Conservation (phyloP, 1,139 yeast genomes). For the Candida sp. region DNA sequence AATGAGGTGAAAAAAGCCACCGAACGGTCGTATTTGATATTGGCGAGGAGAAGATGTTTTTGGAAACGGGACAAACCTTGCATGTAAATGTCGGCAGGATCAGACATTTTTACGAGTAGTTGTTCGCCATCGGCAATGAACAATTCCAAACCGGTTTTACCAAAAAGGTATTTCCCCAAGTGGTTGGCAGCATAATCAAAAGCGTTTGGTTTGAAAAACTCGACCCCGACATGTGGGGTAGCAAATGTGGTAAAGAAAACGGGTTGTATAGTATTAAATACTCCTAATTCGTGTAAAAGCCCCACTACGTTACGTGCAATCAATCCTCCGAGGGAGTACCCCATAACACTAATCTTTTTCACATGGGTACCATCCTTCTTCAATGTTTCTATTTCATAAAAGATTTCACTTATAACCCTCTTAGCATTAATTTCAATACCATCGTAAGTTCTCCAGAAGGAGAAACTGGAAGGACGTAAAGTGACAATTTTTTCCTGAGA, state of each 20-base stretch:
- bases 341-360: conserved; percentile 38
- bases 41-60: conserved; percentile 61
- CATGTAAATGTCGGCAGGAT: conserved; percentile 47
- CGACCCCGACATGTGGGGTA: conserved; percentile 84
- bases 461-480: conserved; percentile 66
- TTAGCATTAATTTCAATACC: conserved; percentile 75
- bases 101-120: conserved; percentile 52
- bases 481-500: conserved; percentile 47
- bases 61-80: conserved; percentile 58
- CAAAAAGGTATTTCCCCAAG: conserved; percentile 63
- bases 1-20: conserved; percentile 54
- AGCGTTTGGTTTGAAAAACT: conserved; percentile 39
- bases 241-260: conserved; percentile 77
- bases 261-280: conserved; percentile 63
- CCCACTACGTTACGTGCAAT: conserved; percentile 69
- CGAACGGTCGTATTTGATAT: conserved; percentile 69
- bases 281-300: conserved; percentile 46
- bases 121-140: conserved; percentile 50
- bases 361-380: conserved; percentile 35
- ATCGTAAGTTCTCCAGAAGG: conserved; percentile 79
- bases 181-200: conserved; percentile 49
- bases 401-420: conserved; percentile 61
- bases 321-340: conserved; percentile 44
- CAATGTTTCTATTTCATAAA: conserved; percentile 52
- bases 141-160: conserved; percentile 72